These are phyloP conservation scores for Cercospora sp. DNA, from an alignment of 2,329 filamentous ascomycete genomes.

Conservation along the genomic window DNA sequence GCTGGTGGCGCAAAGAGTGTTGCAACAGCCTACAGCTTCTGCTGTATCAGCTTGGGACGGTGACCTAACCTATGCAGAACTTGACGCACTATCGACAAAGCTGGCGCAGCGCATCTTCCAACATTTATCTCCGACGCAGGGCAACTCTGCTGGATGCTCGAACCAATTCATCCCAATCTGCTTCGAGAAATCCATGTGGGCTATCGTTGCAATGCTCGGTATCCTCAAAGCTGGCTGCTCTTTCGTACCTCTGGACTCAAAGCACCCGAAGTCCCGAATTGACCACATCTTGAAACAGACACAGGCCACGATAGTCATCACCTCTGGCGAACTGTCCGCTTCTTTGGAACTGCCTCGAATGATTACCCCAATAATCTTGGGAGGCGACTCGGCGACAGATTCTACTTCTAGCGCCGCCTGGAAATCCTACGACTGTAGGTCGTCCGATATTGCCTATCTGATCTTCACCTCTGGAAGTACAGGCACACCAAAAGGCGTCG, in stretches of 20 bases:
- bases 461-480: slow-evolving; percentile 25
- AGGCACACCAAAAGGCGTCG: slow-evolving; percentile 26
- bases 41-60: not conserved
- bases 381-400: not conserved
- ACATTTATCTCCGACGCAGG: not conserved
- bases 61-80: not conserved
- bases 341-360: not conserved
- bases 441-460: slow-evolving; percentile 15
- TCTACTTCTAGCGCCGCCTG: not conserved
- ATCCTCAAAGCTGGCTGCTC: not conserved
- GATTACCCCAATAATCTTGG: not conserved
- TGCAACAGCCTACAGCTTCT: not conserved
- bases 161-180: not conserved
- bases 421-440: not conserved
- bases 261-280: not conserved
- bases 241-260: not conserved
- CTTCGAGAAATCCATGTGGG: not conserved
- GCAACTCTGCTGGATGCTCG: too few relatives aligned
- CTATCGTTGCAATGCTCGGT: not conserved
- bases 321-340: not conserved
- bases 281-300: not conserved
- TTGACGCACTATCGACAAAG: not conserved
- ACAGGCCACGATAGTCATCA: not conserved
- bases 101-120: not conserved
- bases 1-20: not conserved